Evolutionary conservation across 177 flowering plant genomes (phyloP).

Genomic region (Telopea speciosissima): DNA sequence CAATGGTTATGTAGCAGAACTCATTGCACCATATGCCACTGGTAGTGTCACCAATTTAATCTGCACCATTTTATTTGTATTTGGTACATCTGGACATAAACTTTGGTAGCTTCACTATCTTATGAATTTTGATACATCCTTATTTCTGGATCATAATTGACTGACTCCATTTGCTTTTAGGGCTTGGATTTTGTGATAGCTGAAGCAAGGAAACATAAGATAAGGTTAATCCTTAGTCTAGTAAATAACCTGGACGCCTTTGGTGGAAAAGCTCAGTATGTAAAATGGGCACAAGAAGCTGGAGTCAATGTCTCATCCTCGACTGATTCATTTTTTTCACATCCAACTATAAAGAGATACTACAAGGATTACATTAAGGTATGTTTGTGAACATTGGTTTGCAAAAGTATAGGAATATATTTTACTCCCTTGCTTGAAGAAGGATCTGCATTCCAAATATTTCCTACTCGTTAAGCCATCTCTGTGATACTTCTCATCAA

Average conservation of each 20-base stretch:
- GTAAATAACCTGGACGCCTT: slow-evolving; percentile 57
- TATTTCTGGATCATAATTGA: not conserved
- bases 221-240: slow-evolving; percentile 53
- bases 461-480: not conserved
- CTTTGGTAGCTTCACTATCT: not conserved
- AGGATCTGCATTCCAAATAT: not conserved
- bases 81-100: not conserved
- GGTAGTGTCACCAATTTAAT: too few relatives aligned
- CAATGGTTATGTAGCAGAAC: too few relatives aligned
- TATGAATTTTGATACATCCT: not conserved
- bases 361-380: slow-evolving; percentile 55
- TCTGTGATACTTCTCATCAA: too few relatives aligned
- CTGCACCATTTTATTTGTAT: not conserved
- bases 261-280: slow-evolving; percentile 64
- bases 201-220: slow-evolving; percentile 48
- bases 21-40: too few relatives aligned
- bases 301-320: slow-evolving; percentile 36
- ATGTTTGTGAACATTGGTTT: not conserved
- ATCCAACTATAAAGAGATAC: slow-evolving; percentile 38
- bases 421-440: not conserved
- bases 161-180: slow-evolving; percentile 24
- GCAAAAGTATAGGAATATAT: not conserved
- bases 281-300: slow-evolving; percentile 53
- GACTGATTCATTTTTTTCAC: slow-evolving; percentile 49
- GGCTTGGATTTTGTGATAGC: slow-evolving; percentile 57